phyloP scores from a whole-genome alignment of 83 land plant species.

The Diphasiastrum complanatum region DNA sequence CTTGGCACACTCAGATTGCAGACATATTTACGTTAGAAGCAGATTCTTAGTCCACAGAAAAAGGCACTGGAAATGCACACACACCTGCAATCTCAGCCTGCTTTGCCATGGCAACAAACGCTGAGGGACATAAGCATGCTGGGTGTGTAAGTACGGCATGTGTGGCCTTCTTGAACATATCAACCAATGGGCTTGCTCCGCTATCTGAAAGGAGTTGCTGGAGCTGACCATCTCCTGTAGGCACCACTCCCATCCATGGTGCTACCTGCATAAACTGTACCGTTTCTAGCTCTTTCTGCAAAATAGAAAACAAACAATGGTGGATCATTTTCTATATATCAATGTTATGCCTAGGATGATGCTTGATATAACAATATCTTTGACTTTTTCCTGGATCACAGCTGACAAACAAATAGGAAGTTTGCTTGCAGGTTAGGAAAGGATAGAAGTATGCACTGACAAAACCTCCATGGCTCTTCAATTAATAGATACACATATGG shows the following conservation, averaged over 20 bases:
- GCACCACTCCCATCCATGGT: constrained; percentile 85
- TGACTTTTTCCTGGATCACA: too few relatives aligned
- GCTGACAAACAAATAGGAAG: too few relatives aligned
- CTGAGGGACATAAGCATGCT: constrained; percentile 36
- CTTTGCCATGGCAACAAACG: constrained; percentile 64
- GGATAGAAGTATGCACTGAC: too few relatives aligned
- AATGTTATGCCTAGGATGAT: too few relatives aligned
- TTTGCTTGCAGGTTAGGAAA: too few relatives aligned
- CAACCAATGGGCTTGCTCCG: constrained; percentile 57
- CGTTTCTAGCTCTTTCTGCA: constrained; percentile 81
- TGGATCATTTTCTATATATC: too few relatives aligned
- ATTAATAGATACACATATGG: too few relatives aligned
- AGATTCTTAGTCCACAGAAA: neutral
- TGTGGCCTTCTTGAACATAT: constrained; percentile 56
- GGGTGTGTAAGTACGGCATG: constrained; percentile 48
- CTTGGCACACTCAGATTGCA: too few relatives aligned
- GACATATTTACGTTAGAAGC: neutral
- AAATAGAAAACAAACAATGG: neutral
- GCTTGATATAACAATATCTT: too few relatives aligned
- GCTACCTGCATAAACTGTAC: constrained; percentile 81
- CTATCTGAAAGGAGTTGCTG: constrained; percentile 35
- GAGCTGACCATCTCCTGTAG: constrained; percentile 68
- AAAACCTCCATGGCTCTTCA: too few relatives aligned
- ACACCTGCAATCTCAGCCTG: constrained; percentile 98
- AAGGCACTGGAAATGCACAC: neutral